Conservation (phyloP, 352 stramenopile species). For the Peronospora belbahrii region DNA sequence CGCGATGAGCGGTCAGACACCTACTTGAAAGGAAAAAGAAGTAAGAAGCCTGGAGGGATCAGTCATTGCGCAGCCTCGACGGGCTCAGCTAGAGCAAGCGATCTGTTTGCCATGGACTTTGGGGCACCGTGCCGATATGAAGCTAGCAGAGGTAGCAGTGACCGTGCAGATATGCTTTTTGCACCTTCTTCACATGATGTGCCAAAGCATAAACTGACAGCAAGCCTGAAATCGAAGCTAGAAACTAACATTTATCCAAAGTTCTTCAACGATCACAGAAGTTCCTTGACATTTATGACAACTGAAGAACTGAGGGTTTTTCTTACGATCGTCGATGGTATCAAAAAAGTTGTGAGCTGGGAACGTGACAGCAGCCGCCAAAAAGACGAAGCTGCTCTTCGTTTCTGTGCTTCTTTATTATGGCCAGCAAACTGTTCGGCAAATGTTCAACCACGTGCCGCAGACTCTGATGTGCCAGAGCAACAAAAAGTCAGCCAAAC, state of each 20-base stretch:
- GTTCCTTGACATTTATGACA: constrained; percentile 45
- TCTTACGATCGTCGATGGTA: constrained; percentile 36
- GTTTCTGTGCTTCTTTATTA: constrained; percentile 61
- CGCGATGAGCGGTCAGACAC: constrained; percentile 38
- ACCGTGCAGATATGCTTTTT: constrained; percentile 60
- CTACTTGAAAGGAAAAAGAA: constrained; percentile 34
- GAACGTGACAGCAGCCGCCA: constrained; percentile 38
- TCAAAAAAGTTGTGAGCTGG: constrained; percentile 56
- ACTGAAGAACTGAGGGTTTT: constrained; percentile 36
- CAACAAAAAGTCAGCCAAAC: constrained; percentile 4
- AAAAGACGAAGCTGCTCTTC: constrained; percentile 68
- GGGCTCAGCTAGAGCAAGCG: constrained; percentile 47
- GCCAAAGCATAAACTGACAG: neutral
- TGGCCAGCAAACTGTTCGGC: constrained; percentile 38
- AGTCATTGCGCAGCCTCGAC: constrained; percentile 4
- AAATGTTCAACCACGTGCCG: neutral
- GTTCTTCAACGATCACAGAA: constrained; percentile 57
- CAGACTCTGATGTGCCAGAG: neutral
- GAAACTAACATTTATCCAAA: constrained; percentile 31
- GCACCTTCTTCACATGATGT: constrained; percentile 18
- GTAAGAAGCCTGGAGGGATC: neutral
- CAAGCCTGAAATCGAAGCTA: constrained; percentile 21
- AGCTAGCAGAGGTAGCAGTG: constrained; percentile 11
- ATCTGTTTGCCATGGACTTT: constrained; percentile 69
- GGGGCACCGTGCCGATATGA: constrained; percentile 24